These are phyloP conservation scores for Ogataea methanolica DNA, from an alignment of 805 yeast species.

Conservation along the genomic window DNA sequence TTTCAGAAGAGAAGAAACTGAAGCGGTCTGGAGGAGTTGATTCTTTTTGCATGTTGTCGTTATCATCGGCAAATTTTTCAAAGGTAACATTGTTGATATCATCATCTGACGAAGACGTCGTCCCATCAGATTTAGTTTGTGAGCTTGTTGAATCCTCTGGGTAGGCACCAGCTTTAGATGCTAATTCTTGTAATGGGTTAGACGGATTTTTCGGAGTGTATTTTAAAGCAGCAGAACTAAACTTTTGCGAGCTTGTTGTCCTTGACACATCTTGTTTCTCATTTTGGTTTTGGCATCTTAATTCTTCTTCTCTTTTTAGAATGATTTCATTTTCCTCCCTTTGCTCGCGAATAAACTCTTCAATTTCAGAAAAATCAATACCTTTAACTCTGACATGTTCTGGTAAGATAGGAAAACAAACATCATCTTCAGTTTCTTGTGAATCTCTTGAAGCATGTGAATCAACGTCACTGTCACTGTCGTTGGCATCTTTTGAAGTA, in stretches of 20 bases:
- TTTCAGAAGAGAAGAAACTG: conserved; percentile 74
- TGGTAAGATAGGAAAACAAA: conserved; percentile 88
- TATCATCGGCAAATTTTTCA: conserved; percentile 7
- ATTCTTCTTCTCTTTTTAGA: conserved; percentile 29
- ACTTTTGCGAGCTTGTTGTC: conserved; percentile 33
- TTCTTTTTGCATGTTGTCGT: conserved; percentile 6
- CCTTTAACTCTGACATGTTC: conserved; percentile 61
- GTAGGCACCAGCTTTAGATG: conserved; percentile 6
- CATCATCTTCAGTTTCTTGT: conserved; percentile 95
- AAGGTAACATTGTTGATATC: conserved; percentile 17
- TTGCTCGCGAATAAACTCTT: conserved; percentile 67
- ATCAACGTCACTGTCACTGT: conserved; percentile 58
- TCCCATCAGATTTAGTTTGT: conserved; percentile 6
- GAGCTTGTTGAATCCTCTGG: conserved; percentile 9
- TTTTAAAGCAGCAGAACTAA: conserved; percentile 51
- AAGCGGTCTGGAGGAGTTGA: conserved; percentile 65
- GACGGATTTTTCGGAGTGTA: conserved; percentile 46
- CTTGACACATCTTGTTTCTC: conserved; percentile 6
- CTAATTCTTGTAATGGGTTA: conserved; percentile 2
- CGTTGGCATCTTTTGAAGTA: conserved; percentile 15
- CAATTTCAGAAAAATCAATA: conserved; percentile 87
- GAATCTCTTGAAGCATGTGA: conserved; percentile 74
- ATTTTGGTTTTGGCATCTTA: conserved; percentile 14
- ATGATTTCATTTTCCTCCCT: conserved; percentile 42
- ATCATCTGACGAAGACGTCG: conserved; percentile 11